Conservation (phyloP, 139 green algal genomes). For the Micromonas pusilla region DNA sequence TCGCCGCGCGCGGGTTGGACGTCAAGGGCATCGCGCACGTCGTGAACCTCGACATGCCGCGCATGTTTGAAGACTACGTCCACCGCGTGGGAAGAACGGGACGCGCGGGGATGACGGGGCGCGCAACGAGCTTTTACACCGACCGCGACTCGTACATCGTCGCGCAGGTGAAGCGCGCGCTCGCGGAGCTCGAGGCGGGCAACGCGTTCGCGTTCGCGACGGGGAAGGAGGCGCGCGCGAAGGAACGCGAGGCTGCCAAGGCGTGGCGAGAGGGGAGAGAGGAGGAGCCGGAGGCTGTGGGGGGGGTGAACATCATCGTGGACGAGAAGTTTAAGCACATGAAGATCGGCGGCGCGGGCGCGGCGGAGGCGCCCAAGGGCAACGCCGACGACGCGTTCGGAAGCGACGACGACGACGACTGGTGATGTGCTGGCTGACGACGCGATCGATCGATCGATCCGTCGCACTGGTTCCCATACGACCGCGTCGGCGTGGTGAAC, state of each 20-base stretch:
- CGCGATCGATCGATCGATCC: too few species aligned
- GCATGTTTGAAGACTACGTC: conserved; percentile 72
- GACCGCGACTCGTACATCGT: conserved; percentile 65
- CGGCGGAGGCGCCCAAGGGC: not conserved
- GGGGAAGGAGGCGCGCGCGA: conserved; percentile 63
- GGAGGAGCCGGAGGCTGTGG: not conserved
- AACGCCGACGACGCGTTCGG: conserved; percentile 19
- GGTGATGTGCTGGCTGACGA: too few species aligned
- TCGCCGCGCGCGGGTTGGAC: conserved; percentile 51
- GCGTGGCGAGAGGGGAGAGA: conserved; percentile 39
- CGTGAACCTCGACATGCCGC: conserved; percentile 81
- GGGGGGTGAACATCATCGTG: conserved; percentile 12
- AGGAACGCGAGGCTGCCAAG: conserved; percentile 51
- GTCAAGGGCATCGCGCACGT: conserved; percentile 55
- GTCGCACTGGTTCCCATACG: too few species aligned
- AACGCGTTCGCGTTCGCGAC: conserved; percentile 74
- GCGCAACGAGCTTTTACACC: conserved; percentile 71
- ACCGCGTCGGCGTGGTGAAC: too few species aligned
- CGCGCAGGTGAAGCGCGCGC: conserved; percentile 52
- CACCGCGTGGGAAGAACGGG: conserved; percentile 81
- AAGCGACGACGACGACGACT: conserved; percentile 4
- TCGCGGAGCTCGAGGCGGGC: conserved; percentile 65
- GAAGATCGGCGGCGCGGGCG: conserved; percentile 43
- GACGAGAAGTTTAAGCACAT: conserved; percentile 62
- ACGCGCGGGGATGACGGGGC: conserved; percentile 55